Evolutionary conservation across 768 basidiomycete genomes (phyloP).

Genomic region (Lactarius indigo): DNA sequence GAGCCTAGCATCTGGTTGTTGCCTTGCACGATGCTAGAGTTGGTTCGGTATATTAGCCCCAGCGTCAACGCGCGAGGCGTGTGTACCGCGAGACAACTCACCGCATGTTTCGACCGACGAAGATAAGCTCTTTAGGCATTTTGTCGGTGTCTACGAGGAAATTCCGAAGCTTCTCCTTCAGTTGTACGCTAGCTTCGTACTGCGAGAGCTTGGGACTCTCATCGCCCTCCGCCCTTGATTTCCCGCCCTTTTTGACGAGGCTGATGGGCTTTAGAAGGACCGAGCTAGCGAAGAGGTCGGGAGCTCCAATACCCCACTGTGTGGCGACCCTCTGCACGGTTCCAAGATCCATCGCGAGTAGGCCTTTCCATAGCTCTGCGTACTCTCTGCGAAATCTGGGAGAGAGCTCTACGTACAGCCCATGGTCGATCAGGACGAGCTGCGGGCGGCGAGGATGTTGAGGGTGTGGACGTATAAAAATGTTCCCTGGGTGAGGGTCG

Average conservation of each 20-base stretch:
- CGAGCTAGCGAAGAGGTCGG: slow-evolving; percentile 71
- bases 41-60: background rate
- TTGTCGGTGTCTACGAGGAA: slow-evolving; percentile 73
- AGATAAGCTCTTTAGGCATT: slow-evolving; percentile 74
- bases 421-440: slow-evolving; percentile 88
- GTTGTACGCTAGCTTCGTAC: slow-evolving; percentile 63
- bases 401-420: slow-evolving; percentile 74
- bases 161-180: slow-evolving; percentile 63
- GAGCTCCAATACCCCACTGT: slow-evolving; percentile 66
- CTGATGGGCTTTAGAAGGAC: slow-evolving; percentile 63
- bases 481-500: slow-evolving; percentile 72
- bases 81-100: slow-evolving; percentile 24
- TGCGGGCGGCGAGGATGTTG: slow-evolving; percentile 45
- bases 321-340: slow-evolving; percentile 49
- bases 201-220: slow-evolving; percentile 44
- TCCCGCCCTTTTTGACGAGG: slow-evolving; percentile 33
- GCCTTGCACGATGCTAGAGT: slow-evolving; percentile 38
- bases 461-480: slow-evolving; percentile 64
- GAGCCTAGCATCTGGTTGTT: slow-evolving; percentile 84
- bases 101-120: slow-evolving; percentile 77
- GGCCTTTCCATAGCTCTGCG: slow-evolving; percentile 69
- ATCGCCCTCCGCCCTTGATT: slow-evolving; percentile 28
- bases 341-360: slow-evolving; percentile 53
- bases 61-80: background rate
- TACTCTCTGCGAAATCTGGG: slow-evolving; percentile 72